Percentiles rank a stretch among this genome's conserved stretches.
These are phyloP conservation scores for Dalbergia cultrata DNA, from an alignment of 306 rosid species.

Conservation along the genomic window DNA sequence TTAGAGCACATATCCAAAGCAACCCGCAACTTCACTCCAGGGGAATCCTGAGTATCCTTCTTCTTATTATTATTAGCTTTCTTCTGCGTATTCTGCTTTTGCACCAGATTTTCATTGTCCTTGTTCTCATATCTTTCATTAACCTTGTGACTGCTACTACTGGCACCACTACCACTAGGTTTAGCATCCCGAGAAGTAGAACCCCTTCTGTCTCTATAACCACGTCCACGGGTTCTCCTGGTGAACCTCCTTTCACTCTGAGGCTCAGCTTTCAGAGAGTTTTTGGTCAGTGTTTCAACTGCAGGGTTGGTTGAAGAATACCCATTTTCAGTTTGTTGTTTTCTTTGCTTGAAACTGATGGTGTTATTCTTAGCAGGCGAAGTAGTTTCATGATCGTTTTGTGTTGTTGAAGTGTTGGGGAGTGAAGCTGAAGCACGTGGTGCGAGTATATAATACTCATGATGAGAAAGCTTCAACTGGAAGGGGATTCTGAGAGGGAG, in stretches of 20 bases:
- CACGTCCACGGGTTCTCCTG: constrained; percentile 38
- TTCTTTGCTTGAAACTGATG: constrained; percentile 30
- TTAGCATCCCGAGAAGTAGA: constrained; percentile 32
- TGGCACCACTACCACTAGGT: neutral
- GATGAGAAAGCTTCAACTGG: constrained; percentile 41
- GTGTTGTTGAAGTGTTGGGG: constrained; percentile 17
- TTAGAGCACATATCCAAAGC: constrained; percentile 86
- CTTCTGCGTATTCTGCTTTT: constrained; percentile 47
- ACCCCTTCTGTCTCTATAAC: constrained; percentile 48
- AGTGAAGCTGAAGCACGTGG: constrained; percentile 21
- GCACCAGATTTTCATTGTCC: constrained; percentile 36
- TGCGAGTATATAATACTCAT: constrained; percentile 33
- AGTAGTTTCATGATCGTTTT: neutral
- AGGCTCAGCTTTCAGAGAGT: constrained; percentile 43
- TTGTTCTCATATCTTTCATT: constrained; percentile 43
- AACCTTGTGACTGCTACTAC: constrained; percentile 15
- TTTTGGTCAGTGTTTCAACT: constrained; percentile 39
- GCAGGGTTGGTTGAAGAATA: constrained; percentile 50
- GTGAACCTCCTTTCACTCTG: constrained; percentile 33
- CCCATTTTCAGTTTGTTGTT: constrained; percentile 45
- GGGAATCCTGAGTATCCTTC: constrained; percentile 54
- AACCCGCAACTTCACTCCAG: constrained; percentile 55
- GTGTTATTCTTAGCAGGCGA: constrained; percentile 38
- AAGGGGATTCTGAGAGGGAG: neutral
- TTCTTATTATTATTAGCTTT: constrained; percentile 46